A percentile compares a stretch with the other conserved stretches of the same genome.
phyloP scores from a whole-genome alignment of 108 stramenopile genomes.

The Aureococcus anophagefferens region DNA sequence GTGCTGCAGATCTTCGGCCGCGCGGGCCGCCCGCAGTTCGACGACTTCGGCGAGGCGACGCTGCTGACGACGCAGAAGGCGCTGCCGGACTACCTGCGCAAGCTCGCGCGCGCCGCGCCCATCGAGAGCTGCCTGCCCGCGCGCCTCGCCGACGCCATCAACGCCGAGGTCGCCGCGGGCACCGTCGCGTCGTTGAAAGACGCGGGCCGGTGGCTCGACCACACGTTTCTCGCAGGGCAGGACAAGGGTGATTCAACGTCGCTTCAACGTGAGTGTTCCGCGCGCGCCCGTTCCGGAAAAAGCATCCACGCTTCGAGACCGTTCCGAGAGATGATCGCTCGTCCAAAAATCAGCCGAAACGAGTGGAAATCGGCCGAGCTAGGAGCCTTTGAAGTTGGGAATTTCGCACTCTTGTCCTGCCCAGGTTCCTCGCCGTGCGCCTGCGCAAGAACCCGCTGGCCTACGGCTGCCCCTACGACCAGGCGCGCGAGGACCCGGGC shows the following conservation, averaged over 20 bases:
- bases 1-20: slow-evolving; percentile 97
- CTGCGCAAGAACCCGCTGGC: slow-evolving; percentile 86
- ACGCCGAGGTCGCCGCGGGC: slow-evolving; percentile 94
- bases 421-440: slow-evolving; percentile 80
- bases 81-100: slow-evolving; percentile 77
- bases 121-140: slow-evolving; percentile 89
- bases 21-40: slow-evolving; percentile 94
- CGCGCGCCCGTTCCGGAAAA: no score
- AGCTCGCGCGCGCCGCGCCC: slow-evolving; percentile 78
- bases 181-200: slow-evolving; percentile 87
- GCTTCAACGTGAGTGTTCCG: no score
- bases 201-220: slow-evolving; percentile 82
- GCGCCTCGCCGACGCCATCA: slow-evolving; percentile 90
- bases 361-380: no score
- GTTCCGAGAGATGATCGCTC: no score
- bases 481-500: slow-evolving; percentile 59
- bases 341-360: no score
- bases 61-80: slow-evolving; percentile 85
- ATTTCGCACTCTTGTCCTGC: no score
- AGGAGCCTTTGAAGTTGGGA: no score
- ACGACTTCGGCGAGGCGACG: slow-evolving; percentile 87
- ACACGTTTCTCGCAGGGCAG: no score
- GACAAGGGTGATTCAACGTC: no score
- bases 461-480: slow-evolving; percentile 77
- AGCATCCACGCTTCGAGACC: no score